A percentile compares a stretch with the other conserved stretches of the same genome.
Conservation (phyloP, 345 rosid species). For the Euphorbia pulcherrima region DNA sequence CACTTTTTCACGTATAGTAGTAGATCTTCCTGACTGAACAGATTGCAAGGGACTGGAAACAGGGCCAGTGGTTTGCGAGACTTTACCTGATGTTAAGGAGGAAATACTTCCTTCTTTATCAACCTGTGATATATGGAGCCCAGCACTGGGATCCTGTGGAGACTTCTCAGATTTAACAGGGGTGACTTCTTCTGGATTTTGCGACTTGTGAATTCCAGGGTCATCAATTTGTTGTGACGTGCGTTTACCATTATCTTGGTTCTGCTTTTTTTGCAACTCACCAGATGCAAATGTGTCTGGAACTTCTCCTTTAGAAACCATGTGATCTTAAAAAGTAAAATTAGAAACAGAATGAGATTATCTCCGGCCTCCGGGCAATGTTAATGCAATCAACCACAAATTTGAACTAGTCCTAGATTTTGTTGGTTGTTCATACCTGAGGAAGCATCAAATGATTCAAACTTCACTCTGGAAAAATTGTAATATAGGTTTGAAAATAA, state of each 20-base stretch:
- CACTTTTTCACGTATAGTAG: conserved; percentile 63
- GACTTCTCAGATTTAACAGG: conserved; percentile 28
- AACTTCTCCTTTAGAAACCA: conserved; percentile 41
- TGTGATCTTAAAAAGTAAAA: conserved; percentile 27
- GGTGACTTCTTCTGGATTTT: conserved; percentile 28
- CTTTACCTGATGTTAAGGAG: conserved; percentile 30
- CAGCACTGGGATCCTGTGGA: conserved; percentile 20
- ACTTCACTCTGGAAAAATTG: not conserved
- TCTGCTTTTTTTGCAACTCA: conserved; percentile 31
- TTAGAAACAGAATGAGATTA: conserved; percentile 21
- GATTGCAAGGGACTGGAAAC: conserved; percentile 29
- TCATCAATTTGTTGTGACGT: conserved; percentile 4
- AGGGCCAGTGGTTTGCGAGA: conserved; percentile 30
- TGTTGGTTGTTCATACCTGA: conserved; percentile 21
- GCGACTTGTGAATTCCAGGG: conserved; percentile 16
- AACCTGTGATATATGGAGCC: conserved; percentile 20
- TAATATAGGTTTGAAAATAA: too few species aligned
- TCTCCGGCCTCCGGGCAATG: conserved; percentile 14
- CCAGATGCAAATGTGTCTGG: conserved; percentile 32
- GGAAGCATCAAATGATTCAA: not conserved
- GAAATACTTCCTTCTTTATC: conserved; percentile 41
- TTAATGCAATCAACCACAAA: not conserved
- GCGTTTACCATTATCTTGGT: conserved; percentile 19
- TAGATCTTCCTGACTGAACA: conserved; percentile 51
- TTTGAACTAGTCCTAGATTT: not conserved